Evolutionary conservation across 768 basidiomycete genomes (phyloP), one percentile per base, ranked within the genome.

Genomic region (Rhizopogon roseolus): DNA sequence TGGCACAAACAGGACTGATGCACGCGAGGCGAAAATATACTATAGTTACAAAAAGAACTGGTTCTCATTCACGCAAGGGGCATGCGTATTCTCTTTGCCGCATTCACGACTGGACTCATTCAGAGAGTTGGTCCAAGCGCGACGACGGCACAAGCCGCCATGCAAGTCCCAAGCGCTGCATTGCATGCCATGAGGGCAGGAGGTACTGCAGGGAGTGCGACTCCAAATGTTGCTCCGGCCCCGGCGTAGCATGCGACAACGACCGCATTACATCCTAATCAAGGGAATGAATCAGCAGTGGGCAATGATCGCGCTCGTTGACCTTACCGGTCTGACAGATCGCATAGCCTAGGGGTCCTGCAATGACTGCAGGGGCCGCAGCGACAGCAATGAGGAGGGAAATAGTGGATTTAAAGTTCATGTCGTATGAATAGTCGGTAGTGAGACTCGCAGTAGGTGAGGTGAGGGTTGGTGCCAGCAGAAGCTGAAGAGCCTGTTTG

Each of bases 81-180:
- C 10, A 1, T 29, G 27, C 13, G 6, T 7, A 6, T 29, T n/a
- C 32, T 19, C 8, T 13, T 22, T 8, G 32, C 19, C 46, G 14
- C 7, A 36, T 48, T 48, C 46, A 25, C 22, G 46, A 16, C 16
- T 1, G 3, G 9, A 48, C 19, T 14, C 37, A 14, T 27, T 67
- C 53, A 70, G 13, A 58, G 66, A n/a, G 28, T 62, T 4, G 66
- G 68, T 2, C 62, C 57, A 32, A 66, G 57, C 1, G 61, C 61
- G 0, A 38, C 36, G 6, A n/a, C 16, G 1, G 64, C 66, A 10
- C 66, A 67, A 2, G 63, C 49, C 0, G 49, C 60, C 66, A 65
- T 68, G 38, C 66, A 67, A 0, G 52, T 48, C 2, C 67, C 68
- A 0, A 66, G 39, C 6, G 1, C 64, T 3, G 32, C 43, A 3